Conservation (phyloP, 495 filamentous ascomycete genomes). For the Penicillium verhagenii region DNA sequence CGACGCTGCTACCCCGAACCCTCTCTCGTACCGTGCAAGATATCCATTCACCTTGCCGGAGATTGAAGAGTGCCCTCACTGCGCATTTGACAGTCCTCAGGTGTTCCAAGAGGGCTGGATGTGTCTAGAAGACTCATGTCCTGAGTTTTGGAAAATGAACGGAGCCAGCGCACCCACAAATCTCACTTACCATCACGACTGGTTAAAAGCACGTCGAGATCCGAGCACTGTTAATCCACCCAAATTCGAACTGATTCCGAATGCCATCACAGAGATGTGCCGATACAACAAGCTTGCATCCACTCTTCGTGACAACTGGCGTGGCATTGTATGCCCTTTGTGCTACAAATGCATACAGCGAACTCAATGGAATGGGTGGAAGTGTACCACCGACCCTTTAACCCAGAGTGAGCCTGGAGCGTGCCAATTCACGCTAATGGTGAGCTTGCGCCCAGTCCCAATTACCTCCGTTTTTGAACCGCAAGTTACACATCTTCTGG, state of each 20-base stretch:
- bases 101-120: conserved; percentile 65
- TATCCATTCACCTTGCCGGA: conserved; percentile 24
- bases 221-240: no score
- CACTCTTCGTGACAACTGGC: conserved; percentile 41
- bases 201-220: conserved; percentile 48
- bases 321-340: conserved; percentile 71
- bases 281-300: conserved; percentile 25
- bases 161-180: conserved; percentile 21
- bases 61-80: conserved; percentile 36
- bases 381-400: conserved; percentile 41
- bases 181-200: conserved; percentile 56
- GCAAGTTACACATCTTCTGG: neutral
- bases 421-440: conserved; percentile 47
- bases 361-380: conserved; percentile 62
- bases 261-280: conserved; percentile 35
- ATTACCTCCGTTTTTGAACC: neutral
- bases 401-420: neutral
- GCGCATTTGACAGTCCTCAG: conserved; percentile 34
- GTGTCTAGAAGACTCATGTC: conserved; percentile 62
- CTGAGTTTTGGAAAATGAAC: conserved; percentile 51
- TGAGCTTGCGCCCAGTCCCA: conserved; percentile 35
- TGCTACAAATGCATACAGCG: conserved; percentile 66
- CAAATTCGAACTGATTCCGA: no score
- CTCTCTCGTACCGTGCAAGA: conserved; percentile 17
- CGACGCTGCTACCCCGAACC: conserved; percentile 26